phyloP scores from a whole-genome alignment of 1,284 basidiomycete species.

The Schizophyllum commune region DNA sequence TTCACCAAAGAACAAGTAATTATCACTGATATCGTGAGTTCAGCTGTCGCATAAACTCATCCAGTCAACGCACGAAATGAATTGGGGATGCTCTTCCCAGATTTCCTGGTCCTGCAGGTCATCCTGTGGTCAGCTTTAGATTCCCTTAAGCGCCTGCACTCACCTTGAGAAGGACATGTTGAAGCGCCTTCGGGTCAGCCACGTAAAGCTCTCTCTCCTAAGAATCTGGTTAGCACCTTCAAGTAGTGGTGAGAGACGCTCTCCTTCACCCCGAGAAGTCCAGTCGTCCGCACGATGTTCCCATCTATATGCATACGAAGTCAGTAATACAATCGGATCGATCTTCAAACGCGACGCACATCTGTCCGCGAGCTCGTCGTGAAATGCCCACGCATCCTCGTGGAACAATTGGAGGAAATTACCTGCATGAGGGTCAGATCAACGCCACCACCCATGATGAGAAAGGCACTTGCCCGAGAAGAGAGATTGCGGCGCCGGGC shows the following conservation, averaged over 20 bases:
- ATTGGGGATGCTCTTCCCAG: conserved; percentile 26
- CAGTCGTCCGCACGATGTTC: conserved; percentile 25
- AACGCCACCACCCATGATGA: too few relatives aligned
- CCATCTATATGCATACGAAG: conserved; percentile 18
- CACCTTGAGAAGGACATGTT: conserved; percentile 33
- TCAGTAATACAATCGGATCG: background rate
- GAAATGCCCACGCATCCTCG: conserved; percentile 12
- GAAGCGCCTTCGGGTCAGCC: conserved; percentile 30
- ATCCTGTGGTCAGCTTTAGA: too few relatives aligned
- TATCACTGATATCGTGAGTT: too few relatives aligned
- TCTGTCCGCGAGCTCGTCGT: conserved; percentile 10
- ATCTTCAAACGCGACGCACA: conserved; percentile 9
- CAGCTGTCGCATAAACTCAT: too few relatives aligned
- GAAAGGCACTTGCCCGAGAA: conserved; percentile 7
- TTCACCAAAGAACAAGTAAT: conserved; percentile 26
- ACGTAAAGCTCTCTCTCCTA: conserved; percentile 29
- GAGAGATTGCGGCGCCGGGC: conserved; percentile 11
- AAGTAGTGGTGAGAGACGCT: background rate
- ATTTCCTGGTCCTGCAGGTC: conserved; percentile 19
- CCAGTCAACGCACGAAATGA: too few relatives aligned
- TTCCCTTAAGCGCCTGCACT: too few relatives aligned
- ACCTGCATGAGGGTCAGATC: conserved; percentile 2
- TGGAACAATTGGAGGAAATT: conserved; percentile 11
- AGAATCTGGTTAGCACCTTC: background rate
- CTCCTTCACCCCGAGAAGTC: conserved; percentile 25